phyloP scores from a whole-genome alignment of 2,329 filamentous ascomycete species.

The Clarireedia hainanense region DNA sequence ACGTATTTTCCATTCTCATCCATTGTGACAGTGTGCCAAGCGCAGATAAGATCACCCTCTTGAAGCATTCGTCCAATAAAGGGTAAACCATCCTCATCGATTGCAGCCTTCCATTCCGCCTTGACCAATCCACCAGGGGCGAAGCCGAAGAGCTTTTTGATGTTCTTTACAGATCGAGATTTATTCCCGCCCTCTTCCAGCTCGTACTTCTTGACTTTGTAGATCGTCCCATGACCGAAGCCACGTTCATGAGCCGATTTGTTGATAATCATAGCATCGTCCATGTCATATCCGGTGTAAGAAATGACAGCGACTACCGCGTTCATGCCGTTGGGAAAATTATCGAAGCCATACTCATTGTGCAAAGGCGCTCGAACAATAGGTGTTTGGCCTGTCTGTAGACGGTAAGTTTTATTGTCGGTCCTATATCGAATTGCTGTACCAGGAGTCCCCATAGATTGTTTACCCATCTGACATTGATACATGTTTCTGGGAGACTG shows the following conservation, averaged over 20 bases:
- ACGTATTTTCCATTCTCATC: conserved; percentile 71
- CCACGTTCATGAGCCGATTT: conserved; percentile 94
- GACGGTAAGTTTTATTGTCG: conserved; percentile 92
- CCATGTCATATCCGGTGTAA: conserved; percentile 99
- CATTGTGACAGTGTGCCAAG: conserved; percentile 79
- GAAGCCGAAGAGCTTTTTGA: conserved; percentile 85
- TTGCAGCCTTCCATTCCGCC: conserved; percentile 58
- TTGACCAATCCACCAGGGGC: conserved; percentile 69
- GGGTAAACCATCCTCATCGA: conserved; percentile 85
- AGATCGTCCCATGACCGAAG: conserved; percentile 92
- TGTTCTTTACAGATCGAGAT: conserved; percentile 56
- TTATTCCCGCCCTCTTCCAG: conserved; percentile 70
- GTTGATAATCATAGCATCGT: conserved; percentile 99
- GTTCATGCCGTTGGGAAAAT: conserved; percentile 95
- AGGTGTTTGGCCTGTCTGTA: conserved; percentile 94
- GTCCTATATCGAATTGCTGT: conserved; percentile 79
- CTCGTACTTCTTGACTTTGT: conserved; percentile 91
- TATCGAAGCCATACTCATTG: conserved; percentile 94
- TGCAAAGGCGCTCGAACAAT: conserved; percentile 87
- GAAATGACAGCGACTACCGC: conserved; percentile 96
- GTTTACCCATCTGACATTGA: conserved; percentile 98
- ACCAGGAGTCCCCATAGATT: conserved; percentile 95
- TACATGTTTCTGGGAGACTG: conserved; percentile 99
- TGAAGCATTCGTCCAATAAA: conserved; percentile 69
- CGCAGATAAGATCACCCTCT: conserved; percentile 78